Evolutionary conservation across 768 basidiomycete genomes (phyloP), one percentile per base, ranked within the genome.

Genomic region (Lentinula boryana): DNA sequence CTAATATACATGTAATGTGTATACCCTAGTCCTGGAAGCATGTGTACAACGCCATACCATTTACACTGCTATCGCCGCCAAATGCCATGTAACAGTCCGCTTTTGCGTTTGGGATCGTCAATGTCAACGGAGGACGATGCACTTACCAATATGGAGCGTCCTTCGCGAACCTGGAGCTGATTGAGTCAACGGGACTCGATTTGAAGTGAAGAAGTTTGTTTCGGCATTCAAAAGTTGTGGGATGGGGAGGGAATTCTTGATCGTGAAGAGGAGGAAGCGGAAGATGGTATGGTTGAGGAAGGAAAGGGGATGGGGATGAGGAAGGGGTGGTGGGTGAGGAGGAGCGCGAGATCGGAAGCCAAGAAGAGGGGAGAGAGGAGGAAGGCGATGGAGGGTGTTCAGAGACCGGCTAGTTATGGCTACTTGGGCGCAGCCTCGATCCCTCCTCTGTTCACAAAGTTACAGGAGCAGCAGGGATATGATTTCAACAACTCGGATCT

Each of bases 131-230:
- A 50, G 32, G 66, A 60, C 36, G 61, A 57, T 63, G 55, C 58
- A 64, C 64, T 56, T 56, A 41, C 50, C 63, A 60, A 61, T 61
- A 31, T 56, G 16, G 63, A 65, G 33, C 18, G 27, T 68, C 62
- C 13, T 63, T 62, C 46, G 58, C 54, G 36, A 62, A 65, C 23
- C 68, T 68, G 8, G 72, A 73, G 18, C 81, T 77, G 9, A 83
- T 70, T 4, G 83, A 84, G 62, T 86, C 86, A 0, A 79, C 75
- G 4, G 86, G 87, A 58, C 80, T 73, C 6, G 84, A 84, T 67
- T 82, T 83, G 8, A 75, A 68, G 58, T 79, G 81, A 31, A 74
- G 63, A 21, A 71, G 72, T 23, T 60, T 61, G 60, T 46, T 61
- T 58, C 58, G 72, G 36, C 62, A 62, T 53, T 63, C 62, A 50